A percentile compares a stretch with the other conserved stretches of the same genome.
These are phyloP conservation scores for Kwoniella shandongensis DNA, from an alignment of 768 basidiomycete genomes.

Conservation along the genomic window DNA sequence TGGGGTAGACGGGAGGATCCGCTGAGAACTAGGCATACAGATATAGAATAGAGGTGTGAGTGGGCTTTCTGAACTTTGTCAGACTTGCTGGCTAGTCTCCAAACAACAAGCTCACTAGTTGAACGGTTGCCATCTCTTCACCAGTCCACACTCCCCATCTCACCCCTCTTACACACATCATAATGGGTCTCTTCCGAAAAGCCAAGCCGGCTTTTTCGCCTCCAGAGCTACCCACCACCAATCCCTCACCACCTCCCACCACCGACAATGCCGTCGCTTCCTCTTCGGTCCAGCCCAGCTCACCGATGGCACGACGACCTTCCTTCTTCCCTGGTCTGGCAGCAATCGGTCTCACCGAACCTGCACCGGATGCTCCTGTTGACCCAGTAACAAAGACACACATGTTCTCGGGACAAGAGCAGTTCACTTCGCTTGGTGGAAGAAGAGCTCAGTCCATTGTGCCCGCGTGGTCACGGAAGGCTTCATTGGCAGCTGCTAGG, in stretches of 20 bases:
- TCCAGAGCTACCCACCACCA: conserved; percentile 30
- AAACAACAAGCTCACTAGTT: too few relatives aligned
- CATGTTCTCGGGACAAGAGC: conserved; percentile 16
- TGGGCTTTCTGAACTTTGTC: too few relatives aligned
- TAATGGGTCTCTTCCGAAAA: conserved; percentile 29
- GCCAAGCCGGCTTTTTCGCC: conserved; percentile 32
- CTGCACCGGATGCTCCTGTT: conserved; percentile 14
- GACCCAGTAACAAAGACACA: conserved; percentile 16
- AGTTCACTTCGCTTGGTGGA: conserved; percentile 33
- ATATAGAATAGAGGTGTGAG: too few relatives aligned
- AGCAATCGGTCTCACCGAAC: conserved; percentile 19
- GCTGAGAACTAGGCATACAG: too few relatives aligned
- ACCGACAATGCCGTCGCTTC: neutral
- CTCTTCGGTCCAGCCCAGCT: neutral
- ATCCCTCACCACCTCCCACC: neutral
- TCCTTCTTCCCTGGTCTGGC: conserved; percentile 26
- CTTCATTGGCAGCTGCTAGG: conserved; percentile 23
- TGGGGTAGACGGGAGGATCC: too few relatives aligned
- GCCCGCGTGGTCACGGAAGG: conserved; percentile 33
- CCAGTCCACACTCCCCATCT: neutral
- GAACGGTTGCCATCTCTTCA: too few relatives aligned
- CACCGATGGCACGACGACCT: conserved; percentile 13
- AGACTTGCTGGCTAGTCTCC: too few relatives aligned
- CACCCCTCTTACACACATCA: neutral
- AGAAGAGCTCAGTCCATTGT: conserved; percentile 25